phyloP scores from a whole-genome alignment of 2,329 filamentous ascomycete species.

The Paradendryphiella salina region DNA sequence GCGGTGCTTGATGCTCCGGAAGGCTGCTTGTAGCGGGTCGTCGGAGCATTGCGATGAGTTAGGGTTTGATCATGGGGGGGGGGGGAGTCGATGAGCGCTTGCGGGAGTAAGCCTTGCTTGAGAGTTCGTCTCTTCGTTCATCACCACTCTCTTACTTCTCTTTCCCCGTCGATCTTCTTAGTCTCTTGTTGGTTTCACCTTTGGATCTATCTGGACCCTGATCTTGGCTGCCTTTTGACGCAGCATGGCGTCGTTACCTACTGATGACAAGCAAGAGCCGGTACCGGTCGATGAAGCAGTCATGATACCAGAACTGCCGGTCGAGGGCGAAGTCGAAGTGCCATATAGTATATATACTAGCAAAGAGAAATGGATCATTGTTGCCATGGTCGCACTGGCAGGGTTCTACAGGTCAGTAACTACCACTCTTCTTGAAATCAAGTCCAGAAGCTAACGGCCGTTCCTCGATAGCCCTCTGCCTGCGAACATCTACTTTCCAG shows the following conservation, averaged over 20 bases:
- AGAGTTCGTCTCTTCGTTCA: neutral
- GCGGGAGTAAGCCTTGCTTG: neutral
- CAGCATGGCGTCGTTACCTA: conserved; percentile 7
- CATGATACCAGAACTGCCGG: conserved; percentile 13
- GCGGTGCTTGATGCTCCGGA: conserved; percentile 30
- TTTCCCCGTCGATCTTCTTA: neutral
- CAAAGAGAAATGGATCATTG: conserved; percentile 39
- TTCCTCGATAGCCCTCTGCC: conserved; percentile 43
- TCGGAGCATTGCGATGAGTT: neutral
- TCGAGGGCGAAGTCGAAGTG: conserved; percentile 21
- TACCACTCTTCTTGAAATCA: neutral
- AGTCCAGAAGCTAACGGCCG: neutral
- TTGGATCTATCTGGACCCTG: neutral
- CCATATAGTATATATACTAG: conserved; percentile 37
- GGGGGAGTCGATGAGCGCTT: neutral
- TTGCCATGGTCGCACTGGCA: conserved; percentile 38
- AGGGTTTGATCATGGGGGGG: conserved; percentile 4
- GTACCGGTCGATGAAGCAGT: conserved; percentile 14
- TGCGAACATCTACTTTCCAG: conserved; percentile 48
- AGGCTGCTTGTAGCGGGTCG: conserved; percentile 2
- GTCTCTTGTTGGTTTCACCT: neutral
- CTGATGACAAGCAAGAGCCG: conserved; percentile 21
- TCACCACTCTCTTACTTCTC: neutral
- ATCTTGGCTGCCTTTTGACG: neutral
- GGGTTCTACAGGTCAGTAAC: conserved; percentile 34